Percentiles rank a stretch among this genome's conserved stretches.
These are phyloP conservation scores for Penstemon davidsonii DNA, from an alignment of 257 asterid species.

Conservation along the genomic window DNA sequence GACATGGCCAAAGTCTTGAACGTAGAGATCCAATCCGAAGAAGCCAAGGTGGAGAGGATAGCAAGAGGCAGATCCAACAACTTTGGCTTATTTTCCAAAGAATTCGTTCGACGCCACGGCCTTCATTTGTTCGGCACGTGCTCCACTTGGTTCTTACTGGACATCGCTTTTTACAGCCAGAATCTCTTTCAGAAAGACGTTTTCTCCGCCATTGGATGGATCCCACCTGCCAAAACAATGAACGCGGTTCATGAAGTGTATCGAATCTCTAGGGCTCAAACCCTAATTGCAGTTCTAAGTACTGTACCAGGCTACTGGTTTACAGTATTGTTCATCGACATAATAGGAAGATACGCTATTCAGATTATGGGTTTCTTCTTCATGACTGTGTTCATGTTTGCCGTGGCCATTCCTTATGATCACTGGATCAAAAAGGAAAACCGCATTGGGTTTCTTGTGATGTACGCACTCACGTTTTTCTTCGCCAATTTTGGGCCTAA, in stretches of 20 bases:
- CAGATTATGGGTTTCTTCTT: constrained; percentile 49
- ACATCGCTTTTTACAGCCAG: constrained; percentile 48
- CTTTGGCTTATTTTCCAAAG: constrained; percentile 23
- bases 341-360: constrained; percentile 42
- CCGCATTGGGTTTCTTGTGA: constrained; percentile 40
- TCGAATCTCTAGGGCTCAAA: constrained; percentile 41
- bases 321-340: constrained; percentile 37
- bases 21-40: constrained; percentile 10
- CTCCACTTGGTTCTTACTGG: constrained; percentile 44
- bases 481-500: constrained; percentile 54
- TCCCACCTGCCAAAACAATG: constrained; percentile 29
- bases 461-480: constrained; percentile 47
- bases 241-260: constrained; percentile 42
- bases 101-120: constrained; percentile 45
- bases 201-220: constrained; percentile 43
- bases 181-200: constrained; percentile 51
- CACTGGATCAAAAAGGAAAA: constrained; percentile 38
- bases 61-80: not conserved
- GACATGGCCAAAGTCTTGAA: constrained; percentile 22
- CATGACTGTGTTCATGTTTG: constrained; percentile 52
- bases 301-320: constrained; percentile 55
- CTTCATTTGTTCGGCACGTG: constrained; percentile 44
- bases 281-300: constrained; percentile 39
- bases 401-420: constrained; percentile 40
- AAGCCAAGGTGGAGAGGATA: constrained; percentile 3